A percentile compares a stretch with the other conserved stretches of the same genome.
Evolutionary conservation across 768 basidiomycete species (phyloP).

Genomic region (Lentinula edodes): DNA sequence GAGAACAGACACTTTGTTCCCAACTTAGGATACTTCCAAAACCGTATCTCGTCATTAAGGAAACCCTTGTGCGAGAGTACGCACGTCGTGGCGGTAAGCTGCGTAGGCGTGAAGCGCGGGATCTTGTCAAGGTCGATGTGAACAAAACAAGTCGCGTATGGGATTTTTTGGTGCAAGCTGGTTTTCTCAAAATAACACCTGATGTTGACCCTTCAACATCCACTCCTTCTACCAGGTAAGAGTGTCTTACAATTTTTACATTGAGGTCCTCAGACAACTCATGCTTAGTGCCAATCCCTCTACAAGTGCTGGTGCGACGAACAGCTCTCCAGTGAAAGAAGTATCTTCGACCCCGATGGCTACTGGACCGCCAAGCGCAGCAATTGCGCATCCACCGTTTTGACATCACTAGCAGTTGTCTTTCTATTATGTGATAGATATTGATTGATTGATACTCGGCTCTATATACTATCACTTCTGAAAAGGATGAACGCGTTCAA

Average conservation of each 20-base stretch:
- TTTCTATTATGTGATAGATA: too few relatives aligned
- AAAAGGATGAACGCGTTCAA: not conserved
- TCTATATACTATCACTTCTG: not conserved
- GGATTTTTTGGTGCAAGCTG: constrained; percentile 88
- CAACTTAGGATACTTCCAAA: constrained; percentile 88
- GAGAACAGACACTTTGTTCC: constrained; percentile 86
- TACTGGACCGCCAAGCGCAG: not conserved
- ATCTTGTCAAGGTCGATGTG: constrained; percentile 88
- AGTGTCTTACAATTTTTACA: not conserved
- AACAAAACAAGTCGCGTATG: constrained; percentile 90
- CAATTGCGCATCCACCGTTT: not conserved
- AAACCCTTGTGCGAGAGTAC: constrained; percentile 90
- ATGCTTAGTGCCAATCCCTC: not conserved
- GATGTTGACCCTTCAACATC: constrained; percentile 28
- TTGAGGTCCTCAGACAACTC: not conserved
- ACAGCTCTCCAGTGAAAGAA: not conserved
- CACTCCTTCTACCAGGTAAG: constrained; percentile 17
- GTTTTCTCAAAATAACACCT: constrained; percentile 67
- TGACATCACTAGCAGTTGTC: not conserved
- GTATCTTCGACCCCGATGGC: not conserved
- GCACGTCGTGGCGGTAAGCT: constrained; percentile 85
- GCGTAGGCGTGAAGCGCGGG: constrained; percentile 81
- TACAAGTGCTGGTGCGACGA: not conserved
- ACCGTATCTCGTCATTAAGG: constrained; percentile 94
- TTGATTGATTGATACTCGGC: not conserved